phyloP scores from a whole-genome alignment of 2,329 filamentous ascomycete species.

The Alternaria solani region DNA sequence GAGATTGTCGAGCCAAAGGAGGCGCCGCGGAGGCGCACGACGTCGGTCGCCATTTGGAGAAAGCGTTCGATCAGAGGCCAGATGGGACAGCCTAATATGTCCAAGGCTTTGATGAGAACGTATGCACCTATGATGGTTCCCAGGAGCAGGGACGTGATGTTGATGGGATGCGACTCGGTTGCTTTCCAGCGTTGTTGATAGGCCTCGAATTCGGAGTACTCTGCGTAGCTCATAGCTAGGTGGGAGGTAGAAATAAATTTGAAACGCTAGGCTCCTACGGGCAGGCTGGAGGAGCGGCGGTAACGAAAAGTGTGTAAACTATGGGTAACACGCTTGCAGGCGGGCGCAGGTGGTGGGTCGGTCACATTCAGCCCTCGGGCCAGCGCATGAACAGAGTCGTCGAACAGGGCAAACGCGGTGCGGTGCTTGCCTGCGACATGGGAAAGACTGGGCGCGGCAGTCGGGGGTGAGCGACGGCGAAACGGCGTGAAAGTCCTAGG shows the following conservation, averaged over 20 bases:
- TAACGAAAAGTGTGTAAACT: slow-evolving; percentile 22
- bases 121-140: slow-evolving; percentile 33
- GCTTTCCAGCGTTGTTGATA: slow-evolving; percentile 25
- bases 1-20: slow-evolving; percentile 17
- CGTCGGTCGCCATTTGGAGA: slow-evolving; percentile 27
- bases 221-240: slow-evolving; percentile 34
- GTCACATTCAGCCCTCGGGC: slow-evolving; percentile 42
- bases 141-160: slow-evolving; percentile 28
- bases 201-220: slow-evolving; percentile 28
- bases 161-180: slow-evolving; percentile 18
- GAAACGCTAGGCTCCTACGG: slow-evolving; percentile 8
- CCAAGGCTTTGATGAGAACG: slow-evolving; percentile 40
- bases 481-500: slow-evolving; percentile 22
- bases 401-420: slow-evolving; percentile 40
- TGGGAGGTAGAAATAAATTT: slow-evolving; percentile 18
- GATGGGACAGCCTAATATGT: slow-evolving; percentile 42
- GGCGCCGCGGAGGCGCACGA: slow-evolving; percentile 13
- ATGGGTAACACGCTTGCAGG: slow-evolving; percentile 10
- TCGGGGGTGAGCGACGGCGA: slow-evolving; percentile 15
- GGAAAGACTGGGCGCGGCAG: slow-evolving; percentile 24
- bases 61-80: slow-evolving; percentile 63
- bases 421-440: slow-evolving; percentile 46
- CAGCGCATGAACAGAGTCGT: slow-evolving; percentile 37
- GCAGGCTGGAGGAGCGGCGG: slow-evolving; percentile 4
- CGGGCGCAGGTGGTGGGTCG: slow-evolving; percentile 8